Percentiles rank a stretch among this genome's conserved stretches.
Conservation (phyloP, 169 alveolate genomes). For the Babesia sp. region DNA sequence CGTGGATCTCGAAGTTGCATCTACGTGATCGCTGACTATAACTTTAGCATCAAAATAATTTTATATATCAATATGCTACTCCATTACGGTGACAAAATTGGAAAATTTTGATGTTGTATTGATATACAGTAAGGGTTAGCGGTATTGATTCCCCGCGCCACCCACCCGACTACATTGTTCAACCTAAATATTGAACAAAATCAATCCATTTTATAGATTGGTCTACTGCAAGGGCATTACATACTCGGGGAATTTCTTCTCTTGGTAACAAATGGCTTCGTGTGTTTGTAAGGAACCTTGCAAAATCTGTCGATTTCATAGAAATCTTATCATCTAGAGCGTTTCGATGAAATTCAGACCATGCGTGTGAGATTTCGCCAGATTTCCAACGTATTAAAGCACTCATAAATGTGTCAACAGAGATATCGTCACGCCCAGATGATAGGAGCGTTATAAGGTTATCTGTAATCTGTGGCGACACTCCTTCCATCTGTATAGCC, state of each 20-base stretch:
- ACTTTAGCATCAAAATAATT: too few species aligned
- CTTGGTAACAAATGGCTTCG: constrained; percentile 29
- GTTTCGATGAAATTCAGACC: constrained; percentile 30
- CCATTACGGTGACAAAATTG: too few species aligned
- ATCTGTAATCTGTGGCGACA: constrained; percentile 10
- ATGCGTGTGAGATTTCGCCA: constrained; percentile 42
- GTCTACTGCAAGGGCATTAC: constrained; percentile 43
- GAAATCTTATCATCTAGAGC: constrained; percentile 13
- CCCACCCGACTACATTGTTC: constrained; percentile 11
- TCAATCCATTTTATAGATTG: constrained; percentile 47
- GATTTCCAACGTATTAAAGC: constrained; percentile 47
- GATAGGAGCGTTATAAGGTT: constrained; percentile 24
- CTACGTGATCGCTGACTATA: too few species aligned
- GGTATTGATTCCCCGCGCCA: not conserved
- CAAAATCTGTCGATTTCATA: constrained; percentile 23
- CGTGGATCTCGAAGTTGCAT: too few species aligned
- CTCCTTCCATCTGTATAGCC: constrained; percentile 35
- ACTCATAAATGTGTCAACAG: constrained; percentile 4
- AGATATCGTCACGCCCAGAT: not conserved
- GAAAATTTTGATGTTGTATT: too few species aligned
- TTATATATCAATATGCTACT: too few species aligned
- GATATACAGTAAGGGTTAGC: too few species aligned
- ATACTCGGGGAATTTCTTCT: constrained; percentile 38
- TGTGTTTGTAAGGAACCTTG: constrained; percentile 21
- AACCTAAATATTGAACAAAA: constrained; percentile 26